Evolutionary conservation across 2,329 filamentous ascomycete genomes (phyloP).

Genomic region (Nakataea oryzae): DNA sequence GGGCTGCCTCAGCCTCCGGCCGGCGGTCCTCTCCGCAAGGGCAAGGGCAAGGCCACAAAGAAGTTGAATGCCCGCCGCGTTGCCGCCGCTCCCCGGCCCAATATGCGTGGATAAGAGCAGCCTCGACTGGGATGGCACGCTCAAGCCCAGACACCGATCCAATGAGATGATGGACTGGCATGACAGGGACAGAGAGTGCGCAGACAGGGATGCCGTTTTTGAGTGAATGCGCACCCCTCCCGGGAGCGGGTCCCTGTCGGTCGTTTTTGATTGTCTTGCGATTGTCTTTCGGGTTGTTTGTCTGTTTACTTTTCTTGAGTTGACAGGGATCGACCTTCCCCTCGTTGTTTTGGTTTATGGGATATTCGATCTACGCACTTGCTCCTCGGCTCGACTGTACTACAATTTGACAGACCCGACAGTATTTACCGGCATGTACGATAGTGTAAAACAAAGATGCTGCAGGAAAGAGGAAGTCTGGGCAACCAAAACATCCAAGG

Average conservation of each 20-base stretch:
- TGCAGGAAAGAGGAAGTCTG: too few relatives aligned
- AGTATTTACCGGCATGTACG: too few relatives aligned
- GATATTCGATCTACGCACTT: too few relatives aligned
- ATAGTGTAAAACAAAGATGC: too few relatives aligned
- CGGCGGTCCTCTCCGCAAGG: background rate
- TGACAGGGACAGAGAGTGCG: background rate
- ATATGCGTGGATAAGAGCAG: background rate
- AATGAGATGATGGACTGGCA: background rate
- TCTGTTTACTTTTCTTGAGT: background rate
- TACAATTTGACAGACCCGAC: too few relatives aligned
- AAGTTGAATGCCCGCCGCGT: background rate
- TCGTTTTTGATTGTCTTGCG: background rate
- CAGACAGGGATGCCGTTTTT: background rate
- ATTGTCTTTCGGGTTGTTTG: background rate
- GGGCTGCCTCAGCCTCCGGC: background rate
- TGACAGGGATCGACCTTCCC: too few relatives aligned
- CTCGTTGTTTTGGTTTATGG: too few relatives aligned
- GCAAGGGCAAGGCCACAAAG: background rate
- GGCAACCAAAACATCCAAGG: too few relatives aligned
- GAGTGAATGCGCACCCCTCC: too few relatives aligned
- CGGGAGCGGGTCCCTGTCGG: background rate
- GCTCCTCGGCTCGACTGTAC: too few relatives aligned
- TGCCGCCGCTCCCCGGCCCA: background rate
- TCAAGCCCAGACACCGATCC: background rate
- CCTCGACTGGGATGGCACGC: background rate